Percentiles rank a stretch among this genome's conserved stretches.
Conservation (phyloP, 2,329 filamentous ascomycete genomes). For the Lachnellula cervina region DNA sequence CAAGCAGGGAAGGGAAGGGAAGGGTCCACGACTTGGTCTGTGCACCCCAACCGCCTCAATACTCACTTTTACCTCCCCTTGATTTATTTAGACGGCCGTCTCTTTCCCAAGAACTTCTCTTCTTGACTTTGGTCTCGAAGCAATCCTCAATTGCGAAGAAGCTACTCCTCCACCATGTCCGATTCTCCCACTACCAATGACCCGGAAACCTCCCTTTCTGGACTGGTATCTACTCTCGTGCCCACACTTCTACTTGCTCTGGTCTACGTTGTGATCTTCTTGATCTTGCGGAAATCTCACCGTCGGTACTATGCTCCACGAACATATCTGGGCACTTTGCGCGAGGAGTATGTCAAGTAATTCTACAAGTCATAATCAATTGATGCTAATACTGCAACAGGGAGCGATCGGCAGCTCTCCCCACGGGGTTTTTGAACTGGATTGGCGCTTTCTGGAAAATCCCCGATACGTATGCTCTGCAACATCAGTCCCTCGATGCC, state of each 20-base stretch:
- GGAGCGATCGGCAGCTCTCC: conserved; percentile 54
- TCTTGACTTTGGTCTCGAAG: too few relatives aligned
- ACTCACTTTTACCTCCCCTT: background rate
- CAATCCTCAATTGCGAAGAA: background rate
- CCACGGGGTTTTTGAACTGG: conserved; percentile 63
- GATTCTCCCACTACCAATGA: conserved; percentile 4
- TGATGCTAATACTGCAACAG: conserved; percentile 31
- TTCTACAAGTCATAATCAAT: background rate
- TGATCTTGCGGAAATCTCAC: conserved; percentile 44
- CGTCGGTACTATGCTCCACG: conserved; percentile 49
- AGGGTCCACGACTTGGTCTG: background rate
- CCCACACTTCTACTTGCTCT: conserved; percentile 39
- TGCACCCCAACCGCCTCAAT: background rate
- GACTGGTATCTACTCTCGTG: conserved; percentile 44
- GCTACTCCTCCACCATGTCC: conserved; percentile 5
- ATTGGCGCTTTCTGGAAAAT: conserved; percentile 60
- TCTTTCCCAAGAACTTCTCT: background rate
- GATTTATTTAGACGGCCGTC: background rate
- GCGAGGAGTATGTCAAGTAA: conserved; percentile 32
- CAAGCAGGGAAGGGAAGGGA: too few relatives aligned
- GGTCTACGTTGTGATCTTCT: conserved; percentile 43
- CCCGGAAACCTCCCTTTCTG: conserved; percentile 27
- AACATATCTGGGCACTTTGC: conserved; percentile 49
- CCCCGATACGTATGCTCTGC: conserved; percentile 74
- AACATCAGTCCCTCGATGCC: conserved; percentile 87